Percentiles rank a stretch among this genome's conserved stretches.
Conservation (phyloP, 164 flowering plant genomes). For the Piper longum region DNA sequence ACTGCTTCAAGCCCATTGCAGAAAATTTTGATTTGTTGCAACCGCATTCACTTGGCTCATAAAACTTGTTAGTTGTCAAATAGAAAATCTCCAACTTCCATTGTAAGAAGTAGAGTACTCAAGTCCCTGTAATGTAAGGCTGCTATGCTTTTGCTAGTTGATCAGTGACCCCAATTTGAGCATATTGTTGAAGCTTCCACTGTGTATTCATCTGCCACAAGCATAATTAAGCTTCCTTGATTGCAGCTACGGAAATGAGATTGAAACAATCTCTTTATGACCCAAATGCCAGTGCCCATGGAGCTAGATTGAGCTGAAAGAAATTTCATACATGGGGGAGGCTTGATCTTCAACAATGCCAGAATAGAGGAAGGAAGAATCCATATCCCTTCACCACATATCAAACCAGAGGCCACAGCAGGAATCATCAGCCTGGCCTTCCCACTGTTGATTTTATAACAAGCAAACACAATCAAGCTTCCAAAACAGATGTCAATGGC, state of each 20-base stretch:
- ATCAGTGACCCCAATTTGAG: not conserved
- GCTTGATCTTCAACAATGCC: constrained; percentile 17
- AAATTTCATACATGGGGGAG: constrained; percentile 62
- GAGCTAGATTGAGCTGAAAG: constrained; percentile 4
- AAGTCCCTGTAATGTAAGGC: not conserved
- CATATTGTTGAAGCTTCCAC: too few relatives aligned
- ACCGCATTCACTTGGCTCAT: not conserved
- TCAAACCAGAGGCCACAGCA: constrained; percentile 37
- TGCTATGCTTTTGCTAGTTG: not conserved
- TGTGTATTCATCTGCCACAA: not conserved
- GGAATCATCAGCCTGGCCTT: constrained; percentile 47
- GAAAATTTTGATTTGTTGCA: too few relatives aligned
- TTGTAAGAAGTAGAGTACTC: not conserved
- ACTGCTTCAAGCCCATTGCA: not conserved
- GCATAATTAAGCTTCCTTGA: not conserved
- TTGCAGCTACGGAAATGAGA: not conserved
- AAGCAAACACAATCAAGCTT: constrained; percentile 61
- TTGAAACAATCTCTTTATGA: not conserved
- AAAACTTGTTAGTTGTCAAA: not conserved
- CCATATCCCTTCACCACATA: constrained; percentile 29
- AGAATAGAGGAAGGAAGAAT: constrained; percentile 23
- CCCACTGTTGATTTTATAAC: constrained; percentile 42
- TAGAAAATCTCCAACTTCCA: not conserved
- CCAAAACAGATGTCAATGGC: constrained; percentile 96
- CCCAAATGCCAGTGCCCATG: not conserved